Percentiles rank a stretch among this genome's conserved stretches.
Conservation (phyloP, 106 monocot species). For the Gastrodia elata region DNA sequence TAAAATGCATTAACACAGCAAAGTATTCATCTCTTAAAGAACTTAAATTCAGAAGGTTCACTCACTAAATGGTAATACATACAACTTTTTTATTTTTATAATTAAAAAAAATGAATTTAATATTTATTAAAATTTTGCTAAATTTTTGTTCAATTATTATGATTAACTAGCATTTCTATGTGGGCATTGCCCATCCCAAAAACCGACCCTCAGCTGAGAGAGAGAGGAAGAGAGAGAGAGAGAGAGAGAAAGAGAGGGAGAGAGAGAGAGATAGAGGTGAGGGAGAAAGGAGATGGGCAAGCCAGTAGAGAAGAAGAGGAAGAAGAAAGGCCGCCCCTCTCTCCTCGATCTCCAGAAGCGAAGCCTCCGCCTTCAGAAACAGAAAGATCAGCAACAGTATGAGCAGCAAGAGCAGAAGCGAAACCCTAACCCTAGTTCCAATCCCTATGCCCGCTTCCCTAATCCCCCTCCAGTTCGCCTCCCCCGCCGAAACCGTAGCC, state of each 20-base stretch:
- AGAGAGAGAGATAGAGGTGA: conserved; percentile 8
- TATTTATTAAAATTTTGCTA: too few relatives aligned
- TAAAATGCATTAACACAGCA: too few relatives aligned
- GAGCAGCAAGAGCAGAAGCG: not conserved
- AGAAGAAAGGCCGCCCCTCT: conserved; percentile 97
- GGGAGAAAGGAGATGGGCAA: too few relatives aligned
- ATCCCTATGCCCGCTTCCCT: conserved; percentile 24
- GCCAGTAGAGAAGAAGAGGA: conserved; percentile 28
- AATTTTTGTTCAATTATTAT: too few relatives aligned
- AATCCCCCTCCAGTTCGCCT: conserved; percentile 16
- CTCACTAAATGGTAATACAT: too few relatives aligned
- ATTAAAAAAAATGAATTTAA: too few relatives aligned
- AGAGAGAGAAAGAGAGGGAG: conserved; percentile 7
- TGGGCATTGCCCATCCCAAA: too few relatives aligned
- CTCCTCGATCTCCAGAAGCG: conserved; percentile 90
- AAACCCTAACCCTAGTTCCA: conserved; percentile 32
- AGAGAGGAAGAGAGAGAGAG: conserved; percentile 4
- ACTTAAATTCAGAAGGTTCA: too few relatives aligned
- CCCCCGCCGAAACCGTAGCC: conserved; percentile 29
- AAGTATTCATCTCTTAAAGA: too few relatives aligned
- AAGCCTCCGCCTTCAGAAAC: conserved; percentile 64
- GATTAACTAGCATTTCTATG: too few relatives aligned
- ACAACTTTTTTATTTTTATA: too few relatives aligned
- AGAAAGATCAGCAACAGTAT: conserved; percentile 21
- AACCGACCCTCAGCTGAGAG: not conserved